Evolutionary conservation across 495 filamentous ascomycete species (phyloP), one percentile per base, ranked within the genome.

Genomic region (Trichoderma asperelloides): DNA sequence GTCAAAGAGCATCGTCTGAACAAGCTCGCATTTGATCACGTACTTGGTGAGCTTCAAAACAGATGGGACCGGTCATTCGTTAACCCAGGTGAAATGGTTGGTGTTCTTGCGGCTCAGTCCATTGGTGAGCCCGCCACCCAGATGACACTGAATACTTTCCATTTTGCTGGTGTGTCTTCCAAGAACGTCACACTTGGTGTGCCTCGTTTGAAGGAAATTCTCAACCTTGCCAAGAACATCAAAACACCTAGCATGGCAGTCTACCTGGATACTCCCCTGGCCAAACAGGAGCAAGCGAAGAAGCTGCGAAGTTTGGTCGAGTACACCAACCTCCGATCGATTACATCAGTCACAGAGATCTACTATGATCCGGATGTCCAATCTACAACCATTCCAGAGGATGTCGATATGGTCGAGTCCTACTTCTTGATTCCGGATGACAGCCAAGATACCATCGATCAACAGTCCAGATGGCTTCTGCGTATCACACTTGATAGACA

Each of bases 161-260:
- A 99, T 85, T 98, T 99, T 79, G 92, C 95, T 77, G 95, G 95
- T 96, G 92, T 98, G 55, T 96, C 96, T 1, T 96, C 95, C 27
- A 99, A 99, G 88, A 99, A 98, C 83, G 92, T 98, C 63, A 99
- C 95, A 27, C 90, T 98, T 65, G 95, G 95, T 90, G 95, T 99
- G 28, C 95, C 95, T 62, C 93, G 95, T 86, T 84, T 99, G 23
- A 99, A 99, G 86, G 95, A 99, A 79, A 98, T 99, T 86, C 81
- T 99, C 45, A 98, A 99, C 75, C 90, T 98, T 51, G 94, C 95
- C 2, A 91, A 87, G 68, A 96, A 97, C 74, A 96, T 99, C 82
- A 99, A 99, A 84, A 99, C 95, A 0, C 95, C 95, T 7, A 93
- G 92, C 18, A 97, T 97, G 94, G 87, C 89, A 60, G 91, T 99